Evolutionary conservation across 108 stramenopile species (phyloP).

Genomic region (Nitzschia sp.): DNA sequence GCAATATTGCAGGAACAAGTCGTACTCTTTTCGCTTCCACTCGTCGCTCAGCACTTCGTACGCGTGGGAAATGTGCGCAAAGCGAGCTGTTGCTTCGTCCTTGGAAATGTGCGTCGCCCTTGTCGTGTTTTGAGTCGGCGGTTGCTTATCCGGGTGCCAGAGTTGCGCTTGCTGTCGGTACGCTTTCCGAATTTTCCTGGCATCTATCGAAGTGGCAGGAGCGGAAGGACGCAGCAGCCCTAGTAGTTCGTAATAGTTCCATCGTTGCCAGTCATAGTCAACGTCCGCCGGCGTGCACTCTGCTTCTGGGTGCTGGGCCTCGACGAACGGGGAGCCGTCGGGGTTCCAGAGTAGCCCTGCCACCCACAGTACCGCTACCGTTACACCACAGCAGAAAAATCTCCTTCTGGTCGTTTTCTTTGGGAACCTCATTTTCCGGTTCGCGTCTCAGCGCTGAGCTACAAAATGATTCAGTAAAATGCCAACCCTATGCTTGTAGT

Average conservation of each 20-base stretch:
- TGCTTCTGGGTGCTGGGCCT: constrained; percentile 1
- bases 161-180: constrained; percentile 74
- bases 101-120: constrained; percentile 24
- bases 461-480: too few species aligned
- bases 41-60: constrained; percentile 64
- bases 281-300: constrained; percentile 1
- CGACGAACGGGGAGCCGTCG: neutral
- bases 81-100: constrained; percentile 60
- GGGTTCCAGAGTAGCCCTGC: neutral
- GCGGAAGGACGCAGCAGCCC: constrained; percentile 14
- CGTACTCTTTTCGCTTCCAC: constrained; percentile 54
- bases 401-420: neutral
- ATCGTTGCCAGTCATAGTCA: constrained; percentile 55
- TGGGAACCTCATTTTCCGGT: neutral
- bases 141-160: constrained; percentile 72
- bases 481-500: too few species aligned
- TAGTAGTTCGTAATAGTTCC: constrained; percentile 52
- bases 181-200: constrained; percentile 65
- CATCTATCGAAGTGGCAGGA: constrained; percentile 30
- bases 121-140: constrained; percentile 1
- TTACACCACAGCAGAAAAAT: neutral
- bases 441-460: too few species aligned
- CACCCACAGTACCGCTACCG: neutral
- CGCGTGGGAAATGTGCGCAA: constrained; percentile 74
- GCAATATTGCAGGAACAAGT: constrained; percentile 49